Conservation (phyloP, 345 rosid genomes). For the Eucalyptus regnans region DNA sequence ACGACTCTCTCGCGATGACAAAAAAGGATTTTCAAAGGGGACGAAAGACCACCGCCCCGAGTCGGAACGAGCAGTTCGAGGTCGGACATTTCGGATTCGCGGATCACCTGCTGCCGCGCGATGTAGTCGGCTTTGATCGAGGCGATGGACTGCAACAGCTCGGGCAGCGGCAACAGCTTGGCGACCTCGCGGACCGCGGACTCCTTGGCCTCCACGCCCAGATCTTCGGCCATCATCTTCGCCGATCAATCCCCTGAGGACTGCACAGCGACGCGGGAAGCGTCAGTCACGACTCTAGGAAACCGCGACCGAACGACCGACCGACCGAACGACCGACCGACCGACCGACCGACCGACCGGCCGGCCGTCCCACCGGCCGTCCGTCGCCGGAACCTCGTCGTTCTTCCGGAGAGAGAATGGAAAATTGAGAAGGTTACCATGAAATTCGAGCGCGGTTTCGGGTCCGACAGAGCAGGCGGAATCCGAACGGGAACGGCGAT, state of each 20-base stretch:
- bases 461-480: neutral
- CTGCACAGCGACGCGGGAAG: neutral
- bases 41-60: neutral
- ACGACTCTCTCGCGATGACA: neutral
- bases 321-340: no score
- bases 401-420: neutral
- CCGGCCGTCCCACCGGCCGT: neutral
- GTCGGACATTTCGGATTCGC: neutral
- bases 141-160: constrained; percentile 71
- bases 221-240: constrained; percentile 84
- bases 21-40: neutral
- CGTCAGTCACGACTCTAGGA: neutral
- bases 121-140: constrained; percentile 92
- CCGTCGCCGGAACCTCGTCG: neutral
- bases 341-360: neutral
- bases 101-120: constrained; percentile 78
- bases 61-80: neutral
- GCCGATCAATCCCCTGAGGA: neutral
- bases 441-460: neutral
- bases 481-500: neutral
- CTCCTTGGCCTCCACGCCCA: constrained; percentile 97
- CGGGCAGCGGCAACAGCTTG: constrained; percentile 85
- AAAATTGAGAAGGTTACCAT: neutral
- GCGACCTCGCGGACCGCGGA: constrained; percentile 98
- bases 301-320: neutral